Percentiles rank a stretch among this genome's conserved stretches.
Conservation (phyloP, 202 grass and related monocot genomes). For the Miscanthus sacchariflorus region DNA sequence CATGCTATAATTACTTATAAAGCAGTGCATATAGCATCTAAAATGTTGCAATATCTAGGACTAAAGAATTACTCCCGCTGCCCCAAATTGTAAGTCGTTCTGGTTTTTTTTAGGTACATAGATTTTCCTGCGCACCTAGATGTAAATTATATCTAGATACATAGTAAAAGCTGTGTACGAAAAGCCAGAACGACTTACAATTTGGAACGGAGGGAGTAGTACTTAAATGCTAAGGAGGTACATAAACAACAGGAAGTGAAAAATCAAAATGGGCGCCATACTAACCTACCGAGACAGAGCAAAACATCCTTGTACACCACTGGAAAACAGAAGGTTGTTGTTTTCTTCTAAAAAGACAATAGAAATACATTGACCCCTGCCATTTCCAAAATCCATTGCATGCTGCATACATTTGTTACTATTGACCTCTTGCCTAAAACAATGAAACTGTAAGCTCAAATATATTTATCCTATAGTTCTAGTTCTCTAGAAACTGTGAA, state of each 20-base stretch:
- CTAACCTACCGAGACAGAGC: constrained; percentile 31
- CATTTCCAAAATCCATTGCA: constrained; percentile 8
- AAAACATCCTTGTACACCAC: constrained; percentile 27
- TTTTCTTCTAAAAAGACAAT: constrained; percentile 24
- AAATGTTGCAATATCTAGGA: constrained; percentile 19
- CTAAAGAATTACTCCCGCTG: not conserved
- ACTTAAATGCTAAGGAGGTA: constrained; percentile 26
- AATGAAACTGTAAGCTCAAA: not conserved
- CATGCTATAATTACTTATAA: not conserved
- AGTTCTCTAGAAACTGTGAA: not conserved
- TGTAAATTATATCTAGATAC: no score
- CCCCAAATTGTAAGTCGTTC: no score
- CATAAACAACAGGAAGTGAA: not conserved
- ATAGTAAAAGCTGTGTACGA: no score
- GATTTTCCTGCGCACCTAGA: no score
- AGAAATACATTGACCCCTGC: not conserved
- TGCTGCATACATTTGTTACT: not conserved
- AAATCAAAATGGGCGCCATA: constrained; percentile 31
- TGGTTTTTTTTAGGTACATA: no score
- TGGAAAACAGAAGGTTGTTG: constrained; percentile 3
- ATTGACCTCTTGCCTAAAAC: constrained; percentile 8
- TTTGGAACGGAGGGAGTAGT: not conserved
- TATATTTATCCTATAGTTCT: not conserved
- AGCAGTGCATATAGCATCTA: constrained; percentile 14
- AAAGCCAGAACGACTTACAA: no score